Evolutionary conservation across 108 stramenopile species (phyloP), one percentile per base, ranked within the genome.

Genomic region (Nitzschia putrida): DNA sequence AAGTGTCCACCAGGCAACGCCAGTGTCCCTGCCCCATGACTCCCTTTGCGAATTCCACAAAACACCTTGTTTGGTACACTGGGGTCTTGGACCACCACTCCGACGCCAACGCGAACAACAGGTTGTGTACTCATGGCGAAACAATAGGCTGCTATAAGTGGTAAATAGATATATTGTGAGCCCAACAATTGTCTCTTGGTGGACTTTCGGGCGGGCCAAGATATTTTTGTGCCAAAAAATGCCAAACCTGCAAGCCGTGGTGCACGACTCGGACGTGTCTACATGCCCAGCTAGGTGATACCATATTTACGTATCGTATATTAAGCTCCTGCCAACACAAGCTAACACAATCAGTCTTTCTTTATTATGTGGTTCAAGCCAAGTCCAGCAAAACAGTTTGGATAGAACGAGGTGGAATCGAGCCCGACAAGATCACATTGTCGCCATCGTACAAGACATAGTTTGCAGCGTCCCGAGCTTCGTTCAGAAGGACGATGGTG

Each of bases 1-100:
- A 95, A 71, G 64, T 95, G 95, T 20, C 95, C 95, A 0, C 95
- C 91, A 0, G 88, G 90, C 41, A 93, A 72, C 9, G 90, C 88
- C 61, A 76, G 22, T 0, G 63, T 76, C 24, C 86, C 89, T 18
- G 84, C 83, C 2, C 95, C 95, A 60, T 95, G 95, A 51, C 76
- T 79, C 16, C 88, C 89, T 71, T 84, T 83, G 20, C 95, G 90
- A 24, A 88, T 83, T 11, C 92, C 92, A 49, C 86, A 86, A 72
- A 86, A 77, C 20, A 92, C 79, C 47, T 78, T 72, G 11, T 57
- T 68, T 23, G 82, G 76, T 43, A 79, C 8, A 12, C 39, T 64
- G 16, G 86, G 80, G 74, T 89, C 88, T 41, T 72, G 67, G 21
- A 90, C 83, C 0, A 92, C 54, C 7, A 93, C 92, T 25, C 92